A percentile compares a stretch with the other conserved stretches of the same genome.
Conservation (phyloP, 257 asterid species). For the Solanum megistacrolobum region DNA sequence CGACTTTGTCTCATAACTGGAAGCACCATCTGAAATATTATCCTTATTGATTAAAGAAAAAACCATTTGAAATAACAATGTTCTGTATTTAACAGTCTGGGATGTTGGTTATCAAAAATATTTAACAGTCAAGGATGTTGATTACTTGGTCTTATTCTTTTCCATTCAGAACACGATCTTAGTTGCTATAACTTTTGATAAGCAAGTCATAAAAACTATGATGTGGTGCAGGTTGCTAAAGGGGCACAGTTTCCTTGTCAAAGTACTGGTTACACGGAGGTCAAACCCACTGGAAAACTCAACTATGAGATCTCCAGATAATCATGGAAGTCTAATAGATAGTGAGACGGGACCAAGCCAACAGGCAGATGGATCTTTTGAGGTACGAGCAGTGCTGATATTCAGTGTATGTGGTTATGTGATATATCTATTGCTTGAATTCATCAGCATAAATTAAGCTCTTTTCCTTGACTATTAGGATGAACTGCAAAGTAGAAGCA, state of each 20-base stretch:
- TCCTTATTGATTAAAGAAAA: neutral
- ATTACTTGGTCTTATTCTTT: neutral
- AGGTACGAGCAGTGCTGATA: slow-evolving; percentile 28
- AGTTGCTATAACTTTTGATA: neutral
- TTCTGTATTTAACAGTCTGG: neutral
- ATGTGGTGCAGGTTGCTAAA: slow-evolving; percentile 56
- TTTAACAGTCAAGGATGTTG: neutral
- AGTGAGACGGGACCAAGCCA: slow-evolving; percentile 37
- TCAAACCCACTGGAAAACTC: slow-evolving; percentile 51
- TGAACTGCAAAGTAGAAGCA: slow-evolving; percentile 45
- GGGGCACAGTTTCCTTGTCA: slow-evolving; percentile 96
- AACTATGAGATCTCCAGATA: slow-evolving; percentile 46
- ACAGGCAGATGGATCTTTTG: slow-evolving; percentile 34
- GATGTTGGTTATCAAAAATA: neutral
- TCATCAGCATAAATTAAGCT: neutral
- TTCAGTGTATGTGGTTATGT: neutral
- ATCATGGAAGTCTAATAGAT: slow-evolving; percentile 30
- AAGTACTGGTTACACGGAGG: slow-evolving; percentile 61
- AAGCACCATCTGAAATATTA: neutral
- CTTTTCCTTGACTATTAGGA: slow-evolving; percentile 35
- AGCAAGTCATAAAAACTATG: neutral
- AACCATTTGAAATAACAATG: neutral
- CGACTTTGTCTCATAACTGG: neutral
- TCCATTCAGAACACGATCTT: neutral
- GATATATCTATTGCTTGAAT: neutral